Conservation (phyloP, 768 basidiomycete genomes). For the Mycena amicta region DNA sequence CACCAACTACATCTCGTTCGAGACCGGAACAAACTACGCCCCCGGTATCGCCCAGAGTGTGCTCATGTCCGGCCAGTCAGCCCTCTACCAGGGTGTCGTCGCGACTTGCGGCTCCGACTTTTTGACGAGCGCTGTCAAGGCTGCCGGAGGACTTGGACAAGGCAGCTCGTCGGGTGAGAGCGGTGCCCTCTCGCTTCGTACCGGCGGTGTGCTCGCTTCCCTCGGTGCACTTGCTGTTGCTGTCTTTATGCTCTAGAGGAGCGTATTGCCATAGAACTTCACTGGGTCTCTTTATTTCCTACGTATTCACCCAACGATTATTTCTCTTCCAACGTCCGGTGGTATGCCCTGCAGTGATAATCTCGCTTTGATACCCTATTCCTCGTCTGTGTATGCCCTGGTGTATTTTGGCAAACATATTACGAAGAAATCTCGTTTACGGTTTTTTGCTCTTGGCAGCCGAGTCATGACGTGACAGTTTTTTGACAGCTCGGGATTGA, state of each 20-base stretch:
- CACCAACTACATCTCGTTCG: slow-evolving; percentile 75
- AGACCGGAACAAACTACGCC: slow-evolving; percentile 71
- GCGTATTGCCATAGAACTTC: not conserved
- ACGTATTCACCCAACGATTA: not conserved
- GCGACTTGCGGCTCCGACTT: slow-evolving; percentile 72
- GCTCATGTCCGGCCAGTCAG: slow-evolving; percentile 65
- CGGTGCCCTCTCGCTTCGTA: slow-evolving; percentile 23
- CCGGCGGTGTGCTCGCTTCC: slow-evolving; percentile 32
- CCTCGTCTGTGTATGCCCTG: not conserved
- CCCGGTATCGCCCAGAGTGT: slow-evolving; percentile 68
- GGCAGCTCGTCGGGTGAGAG: slow-evolving; percentile 34
- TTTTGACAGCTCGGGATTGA: too few species aligned
- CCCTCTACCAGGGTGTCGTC: slow-evolving; percentile 64
- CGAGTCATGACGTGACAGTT: too few species aligned
- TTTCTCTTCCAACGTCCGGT: not conserved
- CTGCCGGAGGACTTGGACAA: slow-evolving; percentile 61
- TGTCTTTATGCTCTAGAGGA: slow-evolving; percentile 14
- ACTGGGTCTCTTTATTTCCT: not conserved
- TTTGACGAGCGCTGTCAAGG: slow-evolving; percentile 66
- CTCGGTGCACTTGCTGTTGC: slow-evolving; percentile 32
- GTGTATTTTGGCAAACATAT: not conserved
- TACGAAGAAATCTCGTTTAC: too few species aligned
- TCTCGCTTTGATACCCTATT: not conserved
- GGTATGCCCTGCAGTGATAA: not conserved
- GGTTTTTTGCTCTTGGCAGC: too few species aligned